Conservation (phyloP, 768 basidiomycete genomes). For the Tulasnella sp. region DNA sequence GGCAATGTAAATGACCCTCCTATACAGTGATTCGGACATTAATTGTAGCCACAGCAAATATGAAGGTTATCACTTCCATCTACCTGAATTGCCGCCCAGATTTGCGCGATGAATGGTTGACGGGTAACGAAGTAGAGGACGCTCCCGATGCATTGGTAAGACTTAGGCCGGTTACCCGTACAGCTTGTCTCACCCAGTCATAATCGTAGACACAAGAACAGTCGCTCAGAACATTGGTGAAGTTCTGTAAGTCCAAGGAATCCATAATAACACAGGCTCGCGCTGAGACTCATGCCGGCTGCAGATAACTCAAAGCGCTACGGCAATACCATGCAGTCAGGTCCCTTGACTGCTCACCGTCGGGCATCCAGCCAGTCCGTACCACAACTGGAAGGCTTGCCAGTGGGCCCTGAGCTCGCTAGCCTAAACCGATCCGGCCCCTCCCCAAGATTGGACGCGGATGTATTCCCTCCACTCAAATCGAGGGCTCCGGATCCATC, state of each 20-base stretch:
- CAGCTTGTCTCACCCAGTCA: background rate
- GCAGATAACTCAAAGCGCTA: constrained; percentile 87
- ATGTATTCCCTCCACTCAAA: constrained; percentile 90
- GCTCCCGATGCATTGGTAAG: constrained; percentile 79
- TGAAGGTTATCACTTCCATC: constrained; percentile 99
- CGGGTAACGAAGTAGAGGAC: constrained; percentile 83
- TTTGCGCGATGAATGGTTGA: constrained; percentile 94
- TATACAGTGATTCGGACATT: background rate
- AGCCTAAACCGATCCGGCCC: constrained; percentile 61
- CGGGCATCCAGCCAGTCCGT: constrained; percentile 76
- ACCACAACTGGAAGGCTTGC: constrained; percentile 55
- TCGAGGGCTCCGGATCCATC: constrained; percentile 73
- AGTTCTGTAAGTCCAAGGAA: constrained; percentile 71
- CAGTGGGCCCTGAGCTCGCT: constrained; percentile 60
- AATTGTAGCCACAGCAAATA: constrained; percentile 57
- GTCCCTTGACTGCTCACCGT: constrained; percentile 48
- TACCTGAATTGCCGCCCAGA: constrained; percentile 96
- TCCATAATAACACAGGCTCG: background rate
- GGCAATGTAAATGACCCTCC: constrained; percentile 60
- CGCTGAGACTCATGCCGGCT: background rate
- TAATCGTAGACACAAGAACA: constrained; percentile 74
- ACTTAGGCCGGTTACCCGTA: background rate
- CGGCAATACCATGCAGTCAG: constrained; percentile 41
- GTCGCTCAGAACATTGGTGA: constrained; percentile 82
- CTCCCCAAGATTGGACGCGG: constrained; percentile 65